phyloP scores from a whole-genome alignment of 331 rosid species.

The Rosa hybrid region DNA sequence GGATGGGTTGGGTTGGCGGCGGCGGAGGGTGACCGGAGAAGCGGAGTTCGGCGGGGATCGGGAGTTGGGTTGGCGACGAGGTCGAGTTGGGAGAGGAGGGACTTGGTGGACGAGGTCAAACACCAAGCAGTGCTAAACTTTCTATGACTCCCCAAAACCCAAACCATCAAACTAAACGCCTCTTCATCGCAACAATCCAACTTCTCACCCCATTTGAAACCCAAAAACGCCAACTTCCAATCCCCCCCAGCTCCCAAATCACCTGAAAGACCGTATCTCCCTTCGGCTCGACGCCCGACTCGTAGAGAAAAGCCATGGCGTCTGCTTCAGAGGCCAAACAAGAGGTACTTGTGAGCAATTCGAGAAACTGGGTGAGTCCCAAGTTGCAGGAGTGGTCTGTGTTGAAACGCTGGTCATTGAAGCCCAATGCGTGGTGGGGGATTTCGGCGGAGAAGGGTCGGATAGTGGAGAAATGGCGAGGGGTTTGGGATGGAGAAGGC shows the following conservation, averaged over 20 bases:
- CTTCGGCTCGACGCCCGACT: constrained; percentile 42
- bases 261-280: constrained; percentile 43
- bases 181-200: constrained; percentile 54
- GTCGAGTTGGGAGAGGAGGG: too few species aligned
- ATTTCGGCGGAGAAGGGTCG: constrained; percentile 28
- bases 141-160: constrained; percentile 72
- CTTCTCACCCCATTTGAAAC: constrained; percentile 65
- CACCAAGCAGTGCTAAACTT: constrained; percentile 78
- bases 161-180: constrained; percentile 64
- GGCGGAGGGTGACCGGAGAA: too few species aligned
- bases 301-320: constrained; percentile 43
- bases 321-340: constrained; percentile 47
- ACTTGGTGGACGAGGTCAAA: constrained; percentile 25
- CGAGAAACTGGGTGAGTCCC: constrained; percentile 40
- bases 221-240: constrained; percentile 58
- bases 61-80: too few species aligned
- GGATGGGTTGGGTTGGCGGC: too few species aligned
- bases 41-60: too few species aligned
- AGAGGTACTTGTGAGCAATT: constrained; percentile 40
- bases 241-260: constrained; percentile 72
- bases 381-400: constrained; percentile 23
- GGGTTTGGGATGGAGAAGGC: constrained; percentile 75
- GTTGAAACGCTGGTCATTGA: constrained; percentile 21
- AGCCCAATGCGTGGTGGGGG: constrained; percentile 27
- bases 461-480: constrained; percentile 27